Evolutionary conservation across 805 yeast species (phyloP), one percentile per base, ranked within the genome.

Genomic region (Candida pseudofarinosa): DNA sequence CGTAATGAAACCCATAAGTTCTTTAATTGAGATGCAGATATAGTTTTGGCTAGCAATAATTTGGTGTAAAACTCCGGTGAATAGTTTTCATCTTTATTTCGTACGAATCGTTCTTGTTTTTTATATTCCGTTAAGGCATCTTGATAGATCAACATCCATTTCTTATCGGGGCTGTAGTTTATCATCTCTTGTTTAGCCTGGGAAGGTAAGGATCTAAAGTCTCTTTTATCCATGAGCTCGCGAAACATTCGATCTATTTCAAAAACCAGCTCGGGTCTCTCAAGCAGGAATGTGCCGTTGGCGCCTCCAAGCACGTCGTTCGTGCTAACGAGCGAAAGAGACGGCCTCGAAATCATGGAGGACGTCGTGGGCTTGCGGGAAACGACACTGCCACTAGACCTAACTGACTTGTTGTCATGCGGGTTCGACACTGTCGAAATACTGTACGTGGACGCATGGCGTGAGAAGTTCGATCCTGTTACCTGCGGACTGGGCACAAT

Each of bases 91-190:
- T 58, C 65, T 38, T 54, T 54, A 33, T 51, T 54, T n/a, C 39
- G 46, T 17, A 46, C 41, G 13, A 41, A 52, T 35, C 66, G 45
- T 42, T 60, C 62, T 41, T 59, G 60, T 50, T 83, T 80, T 54
- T 83, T 84, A 54, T 72, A 72, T 54, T 89, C 97, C 4, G 90
- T 77, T 37, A 87, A 73, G 18, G 84, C 80, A 60, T 89, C 96
- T 60, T 90, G 97, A 50, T 85, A 80, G 33, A 90, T 83, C 50
- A 90, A 73, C 83, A 87, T 81, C 96, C 97, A 89, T 63, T 91
- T 91, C 54, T 88, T 87, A 38, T 84, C 87, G 0, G 79, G 67
- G 35, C 85, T 77, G 57, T 85, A 89, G 51, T 76, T 77, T 54
- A 79, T 72, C 85, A 91, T 81, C 56, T 87, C 93, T 43, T 71